A percentile compares a stretch with the other conserved stretches of the same genome.
These are phyloP conservation scores for Cairneyella variabilis DNA, from an alignment of 495 filamentous ascomycete species.

Conservation along the genomic window DNA sequence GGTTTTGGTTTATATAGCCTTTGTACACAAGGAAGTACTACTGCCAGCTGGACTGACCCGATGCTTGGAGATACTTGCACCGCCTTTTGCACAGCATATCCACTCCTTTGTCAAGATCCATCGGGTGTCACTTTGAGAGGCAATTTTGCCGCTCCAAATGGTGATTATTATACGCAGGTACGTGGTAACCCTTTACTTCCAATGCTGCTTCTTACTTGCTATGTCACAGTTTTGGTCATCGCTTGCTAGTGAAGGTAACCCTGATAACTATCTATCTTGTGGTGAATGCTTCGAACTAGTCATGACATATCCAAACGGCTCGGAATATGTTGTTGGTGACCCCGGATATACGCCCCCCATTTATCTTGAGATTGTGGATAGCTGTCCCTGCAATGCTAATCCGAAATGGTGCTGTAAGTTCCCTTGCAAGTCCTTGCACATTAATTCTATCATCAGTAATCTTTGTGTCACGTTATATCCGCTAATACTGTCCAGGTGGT, in stretches of 20 bases:
- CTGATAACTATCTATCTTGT: constrained; percentile 16
- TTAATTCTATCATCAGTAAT: neutral
- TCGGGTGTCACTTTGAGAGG: constrained; percentile 4
- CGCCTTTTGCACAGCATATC: constrained; percentile 15
- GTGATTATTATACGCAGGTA: constrained; percentile 16
- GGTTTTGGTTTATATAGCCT: constrained; percentile 15
- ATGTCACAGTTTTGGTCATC: constrained; percentile 12
- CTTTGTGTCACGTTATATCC: too few relatives aligned
- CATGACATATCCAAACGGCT: constrained; percentile 8
- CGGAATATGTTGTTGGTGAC: constrained; percentile 8
- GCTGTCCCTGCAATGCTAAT: constrained; percentile 13
- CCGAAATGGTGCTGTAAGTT: constrained; percentile 16
- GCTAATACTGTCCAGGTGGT: too few relatives aligned
- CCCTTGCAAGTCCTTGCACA: neutral
- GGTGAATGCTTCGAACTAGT: constrained; percentile 14
- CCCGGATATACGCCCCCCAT: constrained; percentile 13
- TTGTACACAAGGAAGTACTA: constrained; percentile 7
- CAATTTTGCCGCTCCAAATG: constrained; percentile 15
- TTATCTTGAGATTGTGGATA: constrained; percentile 13
- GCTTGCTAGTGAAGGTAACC: constrained; percentile 11
- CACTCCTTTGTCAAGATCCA: constrained; percentile 11
- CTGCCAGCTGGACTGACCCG: constrained; percentile 12
- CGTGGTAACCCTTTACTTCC: neutral
- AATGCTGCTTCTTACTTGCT: neutral
- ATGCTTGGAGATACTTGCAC: constrained; percentile 9